Conservation (phyloP, 2,329 filamentous ascomycete species). For the Penicillium digitatum region DNA sequence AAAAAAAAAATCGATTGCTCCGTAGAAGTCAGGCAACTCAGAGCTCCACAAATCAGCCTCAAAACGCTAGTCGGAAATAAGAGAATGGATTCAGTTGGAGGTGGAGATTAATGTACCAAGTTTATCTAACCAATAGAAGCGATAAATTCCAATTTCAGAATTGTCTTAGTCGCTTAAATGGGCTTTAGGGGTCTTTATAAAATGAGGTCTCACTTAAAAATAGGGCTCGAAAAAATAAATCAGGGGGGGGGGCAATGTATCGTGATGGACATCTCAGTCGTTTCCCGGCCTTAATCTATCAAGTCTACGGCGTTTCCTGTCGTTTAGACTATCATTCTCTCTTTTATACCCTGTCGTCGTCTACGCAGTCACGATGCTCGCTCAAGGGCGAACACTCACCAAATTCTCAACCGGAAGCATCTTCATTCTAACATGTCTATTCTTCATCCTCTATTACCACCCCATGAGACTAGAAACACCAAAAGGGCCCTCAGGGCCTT, state of each 20-base stretch:
- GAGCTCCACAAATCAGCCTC: not conserved
- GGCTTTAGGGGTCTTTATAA: not conserved
- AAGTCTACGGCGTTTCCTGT: not conserved
- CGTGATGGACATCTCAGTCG: not conserved
- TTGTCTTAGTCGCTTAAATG: not conserved
- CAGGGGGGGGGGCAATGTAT: not conserved
- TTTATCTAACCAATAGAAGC: not conserved
- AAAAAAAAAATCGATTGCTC: not conserved
- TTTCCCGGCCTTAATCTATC: not conserved
- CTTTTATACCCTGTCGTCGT: not conserved
- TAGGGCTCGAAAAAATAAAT: not conserved
- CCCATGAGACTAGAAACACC: not conserved
- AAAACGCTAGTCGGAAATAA: not conserved
- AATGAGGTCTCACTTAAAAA: slow-evolving; percentile 3
- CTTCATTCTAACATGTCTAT: slow-evolving; percentile 1
- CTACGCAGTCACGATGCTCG: not conserved
- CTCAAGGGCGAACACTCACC: not conserved
- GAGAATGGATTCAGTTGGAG: not conserved
- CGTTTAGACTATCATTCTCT: not conserved
- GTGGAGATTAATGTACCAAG: not conserved
- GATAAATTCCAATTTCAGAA: not conserved
- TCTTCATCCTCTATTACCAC: slow-evolving; percentile 4
- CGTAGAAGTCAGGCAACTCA: not conserved
- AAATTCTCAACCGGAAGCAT: slow-evolving; percentile 2
- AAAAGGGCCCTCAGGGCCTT: too few relatives aligned